A percentile compares a stretch with the other conserved stretches of the same genome.
These are phyloP conservation scores for carrot (Daucus carota) DNA, from an alignment of 129 eudicot genomes.

Conservation along the genomic window DNA sequence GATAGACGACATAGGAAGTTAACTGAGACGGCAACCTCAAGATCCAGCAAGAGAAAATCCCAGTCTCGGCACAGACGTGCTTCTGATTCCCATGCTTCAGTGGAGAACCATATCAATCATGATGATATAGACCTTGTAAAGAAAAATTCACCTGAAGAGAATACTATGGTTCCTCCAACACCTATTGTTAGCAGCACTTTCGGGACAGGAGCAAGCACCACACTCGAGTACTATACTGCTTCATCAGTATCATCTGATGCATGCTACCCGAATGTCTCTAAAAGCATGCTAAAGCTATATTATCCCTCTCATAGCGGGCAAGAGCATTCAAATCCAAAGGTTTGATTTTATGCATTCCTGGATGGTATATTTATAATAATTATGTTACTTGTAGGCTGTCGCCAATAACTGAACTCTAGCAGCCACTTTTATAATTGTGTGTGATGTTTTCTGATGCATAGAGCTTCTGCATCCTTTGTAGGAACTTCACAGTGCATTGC, in stretches of 20 bases:
- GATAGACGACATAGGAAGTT: slow-evolving; percentile 29
- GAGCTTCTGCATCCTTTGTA: background rate
- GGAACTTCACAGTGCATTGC: background rate
- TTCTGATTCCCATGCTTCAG: slow-evolving; percentile 19
- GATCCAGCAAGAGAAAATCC: slow-evolving; percentile 32
- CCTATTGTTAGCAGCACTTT: background rate
- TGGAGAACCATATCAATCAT: slow-evolving; percentile 15
- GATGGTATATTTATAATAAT: background rate
- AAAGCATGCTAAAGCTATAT: background rate
- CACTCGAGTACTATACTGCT: slow-evolving; percentile 9
- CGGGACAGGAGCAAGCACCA: slow-evolving; percentile 12
- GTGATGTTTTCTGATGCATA: background rate
- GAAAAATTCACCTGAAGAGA: slow-evolving; percentile 14
- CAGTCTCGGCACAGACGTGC: slow-evolving; percentile 25
- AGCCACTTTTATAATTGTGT: background rate
- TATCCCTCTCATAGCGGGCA: slow-evolving; percentile 6
- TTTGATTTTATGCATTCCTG: slow-evolving; percentile 20
- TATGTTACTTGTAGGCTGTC: background rate
- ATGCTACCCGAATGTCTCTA: background rate
- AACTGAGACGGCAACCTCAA: slow-evolving; percentile 24
- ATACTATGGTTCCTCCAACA: slow-evolving; percentile 13
- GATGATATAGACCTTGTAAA: slow-evolving; percentile 12
- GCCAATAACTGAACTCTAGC: background rate
- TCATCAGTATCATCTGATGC: slow-evolving; percentile 11
- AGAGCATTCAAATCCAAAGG: slow-evolving; percentile 23